Base-by-base conservation (phyloP, 2,329 filamentous ascomycete species). In the Coniella vitis region DNA sequence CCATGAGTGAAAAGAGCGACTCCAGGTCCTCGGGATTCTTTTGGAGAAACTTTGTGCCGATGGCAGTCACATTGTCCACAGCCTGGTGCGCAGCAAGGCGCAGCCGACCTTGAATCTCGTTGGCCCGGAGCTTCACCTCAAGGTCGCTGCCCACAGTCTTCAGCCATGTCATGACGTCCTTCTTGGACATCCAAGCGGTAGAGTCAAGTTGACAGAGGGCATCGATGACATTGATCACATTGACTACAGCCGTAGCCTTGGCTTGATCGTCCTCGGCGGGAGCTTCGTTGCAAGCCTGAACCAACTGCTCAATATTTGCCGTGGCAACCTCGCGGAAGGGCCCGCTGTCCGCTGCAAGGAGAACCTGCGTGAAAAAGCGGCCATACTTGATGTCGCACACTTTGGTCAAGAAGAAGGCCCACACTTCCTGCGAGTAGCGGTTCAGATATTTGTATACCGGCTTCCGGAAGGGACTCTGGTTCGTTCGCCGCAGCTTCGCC, bases 381-480 rank as follows among this genome's bases (percentile, higher is more conserved):
- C 94, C 93, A 60, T 94, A 95, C 52, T 83, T 86, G 59, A 90
- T 78, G 43, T 97, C 87, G 52, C 88, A 86, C 47, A 97, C 73
- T 59, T 84, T 87, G 20, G 78, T 77, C n/a, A 85, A 73, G 55
- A 97, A 84, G 60, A 90, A 85, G 1, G 75, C 69, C 84, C 90
- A 94, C 4, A 90, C 81, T 60, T 98, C 90, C 55, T 86, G 86
- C 0, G 93, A 84, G 61, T 97, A 98, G 51, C 90, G 81, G 65
- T 95, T 95, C 54, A 99, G 77, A 63, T 95, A 98, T 61, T 89
- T 88, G 65, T 95, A 90, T 17, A 98, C 76, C 1, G 93, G 91
- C 51, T 84, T 80, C 38, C 94, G 79, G 74, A 98, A 97, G 0
- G 91, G 91, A 60, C 90, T 97, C 58, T 87, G 84, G 41, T 90